Evolutionary conservation across 345 rosid species (phyloP).

Genomic region (Populus nigra): DNA sequence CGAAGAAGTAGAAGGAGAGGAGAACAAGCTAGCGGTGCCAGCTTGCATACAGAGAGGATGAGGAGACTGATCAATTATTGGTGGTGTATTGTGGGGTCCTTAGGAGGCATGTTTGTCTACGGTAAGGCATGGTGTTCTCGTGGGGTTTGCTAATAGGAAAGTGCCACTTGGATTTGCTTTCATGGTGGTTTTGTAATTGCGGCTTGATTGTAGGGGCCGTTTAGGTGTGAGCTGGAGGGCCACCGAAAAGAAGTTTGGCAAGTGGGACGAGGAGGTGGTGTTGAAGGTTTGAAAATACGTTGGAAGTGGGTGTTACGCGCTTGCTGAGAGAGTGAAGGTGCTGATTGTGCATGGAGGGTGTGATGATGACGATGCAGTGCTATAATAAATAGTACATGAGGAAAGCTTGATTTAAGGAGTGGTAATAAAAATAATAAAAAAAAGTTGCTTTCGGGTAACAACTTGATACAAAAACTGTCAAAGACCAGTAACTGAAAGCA

Average conservation of each 20-base stretch:
- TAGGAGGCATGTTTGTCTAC: background rate
- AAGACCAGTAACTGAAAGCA: too few relatives aligned
- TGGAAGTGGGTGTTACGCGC: background rate
- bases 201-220: background rate
- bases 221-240: background rate
- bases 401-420: background rate
- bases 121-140: background rate
- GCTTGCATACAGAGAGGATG: conserved; percentile 60
- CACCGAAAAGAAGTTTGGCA: background rate
- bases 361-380: background rate
- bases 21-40: conserved; percentile 48
- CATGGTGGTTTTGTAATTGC: background rate
- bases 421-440: background rate
- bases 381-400: background rate
- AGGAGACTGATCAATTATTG: conserved; percentile 37
- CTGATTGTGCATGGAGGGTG: background rate
- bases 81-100: background rate
- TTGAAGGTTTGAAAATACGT: too few relatives aligned
- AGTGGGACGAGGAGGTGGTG: background rate
- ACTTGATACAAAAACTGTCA: background rate
- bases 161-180: background rate
- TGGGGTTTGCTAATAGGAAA: background rate
- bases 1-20: background rate
- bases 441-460: background rate
- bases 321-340: background rate